phyloP scores from a whole-genome alignment of 306 rosid species.

The Aeschynomene evenia region DNA sequence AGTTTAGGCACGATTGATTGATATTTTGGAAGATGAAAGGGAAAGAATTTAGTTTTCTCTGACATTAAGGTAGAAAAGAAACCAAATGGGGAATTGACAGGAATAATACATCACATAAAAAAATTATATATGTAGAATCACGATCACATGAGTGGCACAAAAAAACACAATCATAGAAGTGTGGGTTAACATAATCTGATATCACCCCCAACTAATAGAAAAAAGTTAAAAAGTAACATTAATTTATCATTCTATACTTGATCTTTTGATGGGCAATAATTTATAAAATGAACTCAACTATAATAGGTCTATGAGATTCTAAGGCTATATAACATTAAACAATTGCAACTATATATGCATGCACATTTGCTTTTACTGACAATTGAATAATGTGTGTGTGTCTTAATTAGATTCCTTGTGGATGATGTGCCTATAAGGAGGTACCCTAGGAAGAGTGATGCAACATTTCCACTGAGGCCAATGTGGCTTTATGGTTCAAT shows the following conservation, averaged over 20 bases:
- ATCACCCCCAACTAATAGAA: slow-evolving; percentile 13
- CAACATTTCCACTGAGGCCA: slow-evolving; percentile 89
- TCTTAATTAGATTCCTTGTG: slow-evolving; percentile 81
- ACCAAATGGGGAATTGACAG: slow-evolving; percentile 25
- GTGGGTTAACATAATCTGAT: slow-evolving; percentile 36
- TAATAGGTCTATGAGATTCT: not conserved
- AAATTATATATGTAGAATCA: slow-evolving; percentile 3
- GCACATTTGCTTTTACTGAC: slow-evolving; percentile 9
- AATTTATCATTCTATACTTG: slow-evolving; percentile 8
- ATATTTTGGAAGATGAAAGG: slow-evolving; percentile 19
- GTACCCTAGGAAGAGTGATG: slow-evolving; percentile 69
- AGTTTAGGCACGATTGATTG: slow-evolving; percentile 5
- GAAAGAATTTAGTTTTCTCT: slow-evolving; percentile 24
- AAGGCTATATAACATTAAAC: not conserved
- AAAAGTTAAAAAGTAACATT: slow-evolving; percentile 32
- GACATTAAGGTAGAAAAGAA: slow-evolving; percentile 15
- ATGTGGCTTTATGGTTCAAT: slow-evolving; percentile 99
- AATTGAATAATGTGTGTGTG: slow-evolving; percentile 15
- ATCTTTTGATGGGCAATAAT: not conserved
- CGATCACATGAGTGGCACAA: slow-evolving; percentile 34
- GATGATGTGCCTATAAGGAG: slow-evolving; percentile 96
- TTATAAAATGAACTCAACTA: slow-evolving; percentile 1
- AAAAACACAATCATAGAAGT: slow-evolving; percentile 22
- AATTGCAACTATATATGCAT: not conserved
- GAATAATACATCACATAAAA: slow-evolving; percentile 2